Conservation (phyloP, 106 monocot species). For the Allium cepa region DNA sequence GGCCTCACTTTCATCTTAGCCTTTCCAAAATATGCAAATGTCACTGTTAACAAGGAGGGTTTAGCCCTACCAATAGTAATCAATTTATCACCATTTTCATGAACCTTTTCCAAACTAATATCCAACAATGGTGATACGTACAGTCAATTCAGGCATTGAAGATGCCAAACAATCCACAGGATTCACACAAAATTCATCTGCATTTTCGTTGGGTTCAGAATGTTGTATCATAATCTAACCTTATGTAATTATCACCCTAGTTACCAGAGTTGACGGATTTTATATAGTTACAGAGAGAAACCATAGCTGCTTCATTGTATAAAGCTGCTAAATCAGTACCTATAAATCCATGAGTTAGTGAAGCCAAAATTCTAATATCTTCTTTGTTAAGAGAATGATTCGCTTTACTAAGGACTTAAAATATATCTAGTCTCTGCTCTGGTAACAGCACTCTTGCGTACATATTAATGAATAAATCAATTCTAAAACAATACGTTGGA, state of each 20-base stretch:
- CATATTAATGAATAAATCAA: not conserved
- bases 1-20: constrained; percentile 93
- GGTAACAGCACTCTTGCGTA: constrained; percentile 90
- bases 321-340: constrained; percentile 94
- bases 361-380: constrained; percentile 58
- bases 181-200: not conserved
- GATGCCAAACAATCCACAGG: constrained; percentile 31
- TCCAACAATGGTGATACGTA: constrained; percentile 17
- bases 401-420: constrained; percentile 43
- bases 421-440: constrained; percentile 82
- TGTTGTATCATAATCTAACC: not conserved
- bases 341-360: constrained; percentile 91
- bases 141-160: constrained; percentile 47
- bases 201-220: not conserved
- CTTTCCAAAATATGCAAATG: constrained; percentile 59
- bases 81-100: constrained; percentile 7
- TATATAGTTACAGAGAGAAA: constrained; percentile 53
- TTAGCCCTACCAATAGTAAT: constrained; percentile 8
- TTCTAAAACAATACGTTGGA: no score
- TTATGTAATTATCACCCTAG: no score
- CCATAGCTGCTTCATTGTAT: constrained; percentile 87
- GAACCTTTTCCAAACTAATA: not conserved
- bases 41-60: constrained; percentile 32
- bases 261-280: constrained; percentile 10
- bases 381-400: constrained; percentile 49